Percentiles rank a stretch among this genome's conserved stretches.
These are phyloP conservation scores for Fraxinus ornus DNA, from an alignment of 305 asterid genomes.

Conservation along the genomic window DNA sequence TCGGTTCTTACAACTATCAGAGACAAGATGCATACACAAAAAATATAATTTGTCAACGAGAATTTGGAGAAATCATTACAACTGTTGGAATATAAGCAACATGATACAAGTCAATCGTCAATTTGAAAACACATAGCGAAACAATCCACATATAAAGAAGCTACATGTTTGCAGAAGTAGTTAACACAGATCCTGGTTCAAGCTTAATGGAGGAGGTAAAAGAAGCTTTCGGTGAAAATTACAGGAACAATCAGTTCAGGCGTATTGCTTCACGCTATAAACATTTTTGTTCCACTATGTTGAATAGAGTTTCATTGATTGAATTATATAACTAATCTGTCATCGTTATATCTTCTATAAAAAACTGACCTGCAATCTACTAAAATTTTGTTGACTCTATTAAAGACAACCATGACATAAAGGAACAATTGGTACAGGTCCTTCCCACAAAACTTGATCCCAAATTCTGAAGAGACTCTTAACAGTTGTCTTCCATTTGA, in stretches of 20 bases:
- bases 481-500: neutral
- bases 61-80: neutral
- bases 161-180: neutral
- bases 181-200: neutral
- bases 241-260: neutral
- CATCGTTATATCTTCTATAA: neutral
- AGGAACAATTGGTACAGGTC: neutral
- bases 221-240: neutral
- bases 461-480: neutral
- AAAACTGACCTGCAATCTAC: neutral
- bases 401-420: neutral
- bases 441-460: neutral
- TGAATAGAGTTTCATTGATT: neutral
- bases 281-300: neutral
- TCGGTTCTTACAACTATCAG: conserved; percentile 68
- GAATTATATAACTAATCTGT: neutral
- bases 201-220: neutral
- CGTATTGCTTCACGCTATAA: neutral
- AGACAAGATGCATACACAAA: conserved; percentile 14
- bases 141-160: neutral
- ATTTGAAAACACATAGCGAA: neutral
- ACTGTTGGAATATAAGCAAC: neutral
- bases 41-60: neutral
- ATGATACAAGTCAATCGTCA: neutral
- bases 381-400: neutral